Percentiles rank a stretch among this genome's conserved stretches.
These are phyloP conservation scores for Fusarium oligoseptatum DNA, from an alignment of 2,329 filamentous ascomycete species.

Conservation along the genomic window DNA sequence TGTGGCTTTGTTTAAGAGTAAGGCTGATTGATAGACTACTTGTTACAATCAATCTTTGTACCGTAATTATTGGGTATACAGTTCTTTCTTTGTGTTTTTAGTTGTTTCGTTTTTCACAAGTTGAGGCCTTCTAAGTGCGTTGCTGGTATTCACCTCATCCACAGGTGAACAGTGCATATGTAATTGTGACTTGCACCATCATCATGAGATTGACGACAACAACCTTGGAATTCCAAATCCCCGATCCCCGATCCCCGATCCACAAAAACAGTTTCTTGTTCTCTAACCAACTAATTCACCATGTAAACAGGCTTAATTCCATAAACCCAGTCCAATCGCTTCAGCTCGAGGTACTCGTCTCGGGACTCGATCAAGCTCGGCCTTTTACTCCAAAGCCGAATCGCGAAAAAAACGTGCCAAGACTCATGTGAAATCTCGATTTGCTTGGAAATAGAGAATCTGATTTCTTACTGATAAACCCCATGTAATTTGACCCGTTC, in stretches of 20 bases:
- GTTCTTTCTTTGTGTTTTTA: neutral
- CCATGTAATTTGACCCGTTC: conserved; percentile 10
- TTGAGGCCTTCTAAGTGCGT: neutral
- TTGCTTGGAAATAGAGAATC: conserved; percentile 4
- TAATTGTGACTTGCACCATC: neutral
- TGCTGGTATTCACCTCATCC: neutral
- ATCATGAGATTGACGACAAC: conserved; percentile 8
- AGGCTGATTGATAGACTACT: neutral
- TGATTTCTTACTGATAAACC: neutral
- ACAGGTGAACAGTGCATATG: neutral
- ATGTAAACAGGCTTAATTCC: neutral
- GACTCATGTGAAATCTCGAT: neutral
- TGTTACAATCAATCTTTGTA: too few relatives aligned
- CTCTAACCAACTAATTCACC: too few relatives aligned
- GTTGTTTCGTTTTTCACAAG: too few relatives aligned
- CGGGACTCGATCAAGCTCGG: conserved; percentile 3
- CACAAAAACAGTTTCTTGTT: neutral
- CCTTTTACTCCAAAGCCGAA: conserved; percentile 21
- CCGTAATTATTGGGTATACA: neutral
- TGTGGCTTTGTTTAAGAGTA: conserved; percentile 4
- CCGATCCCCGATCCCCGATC: neutral
- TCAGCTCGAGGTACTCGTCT: neutral
- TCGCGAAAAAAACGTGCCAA: neutral
- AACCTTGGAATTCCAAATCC: neutral
- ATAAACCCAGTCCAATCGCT: neutral